Evolutionary conservation across 176 grass and related monocot species (phyloP).

Genomic region (Zoysia pacifica): DNA sequence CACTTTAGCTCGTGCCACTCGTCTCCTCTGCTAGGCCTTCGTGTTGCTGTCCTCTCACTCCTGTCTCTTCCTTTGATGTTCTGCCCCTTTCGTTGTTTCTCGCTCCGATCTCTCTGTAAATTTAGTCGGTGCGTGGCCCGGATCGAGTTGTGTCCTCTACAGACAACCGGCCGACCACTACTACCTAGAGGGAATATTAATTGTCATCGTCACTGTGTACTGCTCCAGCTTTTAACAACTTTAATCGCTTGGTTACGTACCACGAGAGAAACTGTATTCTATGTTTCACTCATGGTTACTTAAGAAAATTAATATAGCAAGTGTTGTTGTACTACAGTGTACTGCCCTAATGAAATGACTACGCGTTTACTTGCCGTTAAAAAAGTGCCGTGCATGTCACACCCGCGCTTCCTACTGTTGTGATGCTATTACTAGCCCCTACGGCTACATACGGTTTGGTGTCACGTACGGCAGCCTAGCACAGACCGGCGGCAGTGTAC

Average conservation of each 20-base stretch:
- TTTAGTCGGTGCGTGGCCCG: conserved; percentile 56
- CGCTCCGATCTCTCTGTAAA: conserved; percentile 46
- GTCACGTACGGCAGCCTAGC: not conserved
- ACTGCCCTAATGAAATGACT: conserved; percentile 22
- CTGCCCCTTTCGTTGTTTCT: not conserved
- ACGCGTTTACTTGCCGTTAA: conserved; percentile 25
- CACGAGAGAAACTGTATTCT: conserved; percentile 26
- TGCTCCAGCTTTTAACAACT: conserved; percentile 46
- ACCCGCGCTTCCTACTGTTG: conserved; percentile 17
- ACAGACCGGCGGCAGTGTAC: conserved; percentile 18
- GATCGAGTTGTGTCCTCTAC: conserved; percentile 82
- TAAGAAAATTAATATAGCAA: not conserved
- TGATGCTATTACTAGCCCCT: not conserved
- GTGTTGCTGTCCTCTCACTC: conserved; percentile 21
- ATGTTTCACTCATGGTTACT: conserved; percentile 7
- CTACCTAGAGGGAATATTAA: conserved; percentile 56
- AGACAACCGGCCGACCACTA: conserved; percentile 96
- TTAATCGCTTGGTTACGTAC: conserved; percentile 31
- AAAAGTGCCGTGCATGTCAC: not conserved
- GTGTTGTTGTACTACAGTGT: too few relatives aligned
- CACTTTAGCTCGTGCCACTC: conserved; percentile 39
- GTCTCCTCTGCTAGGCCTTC: conserved; percentile 8
- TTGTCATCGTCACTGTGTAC: conserved; percentile 34
- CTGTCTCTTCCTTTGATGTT: conserved; percentile 19
- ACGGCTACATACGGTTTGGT: not conserved